Conservation (phyloP, 352 stramenopile genomes). For the Phytophthora ohioensis region DNA sequence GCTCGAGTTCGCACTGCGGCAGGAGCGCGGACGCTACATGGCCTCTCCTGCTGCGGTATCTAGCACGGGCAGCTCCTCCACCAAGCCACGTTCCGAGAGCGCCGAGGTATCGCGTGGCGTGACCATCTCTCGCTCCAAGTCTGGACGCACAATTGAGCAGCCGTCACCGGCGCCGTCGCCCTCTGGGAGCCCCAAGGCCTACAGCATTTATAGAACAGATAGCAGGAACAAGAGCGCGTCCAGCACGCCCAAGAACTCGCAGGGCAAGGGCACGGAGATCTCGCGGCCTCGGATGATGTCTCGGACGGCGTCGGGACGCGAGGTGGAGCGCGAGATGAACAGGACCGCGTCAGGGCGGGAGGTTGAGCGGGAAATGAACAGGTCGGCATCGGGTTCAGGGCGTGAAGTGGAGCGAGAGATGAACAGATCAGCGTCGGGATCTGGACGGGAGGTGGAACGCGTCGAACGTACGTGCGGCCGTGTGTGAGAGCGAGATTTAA, state of each 20-base stretch:
- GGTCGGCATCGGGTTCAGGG: constrained; percentile 45
- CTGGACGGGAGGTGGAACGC: constrained; percentile 51
- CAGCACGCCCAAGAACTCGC: constrained; percentile 45
- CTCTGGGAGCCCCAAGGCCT: constrained; percentile 40
- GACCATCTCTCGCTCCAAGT: constrained; percentile 67
- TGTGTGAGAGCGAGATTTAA: neutral
- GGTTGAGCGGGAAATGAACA: constrained; percentile 63
- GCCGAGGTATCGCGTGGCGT: constrained; percentile 60
- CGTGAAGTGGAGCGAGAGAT: constrained; percentile 50
- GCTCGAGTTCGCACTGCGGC: constrained; percentile 87
- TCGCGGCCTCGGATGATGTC: constrained; percentile 80
- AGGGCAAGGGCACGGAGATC: constrained; percentile 78
- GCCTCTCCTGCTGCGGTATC: constrained; percentile 70
- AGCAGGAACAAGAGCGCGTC: constrained; percentile 56
- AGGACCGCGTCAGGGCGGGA: constrained; percentile 42
- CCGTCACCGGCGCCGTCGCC: constrained; percentile 51
- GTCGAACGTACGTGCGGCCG: constrained; percentile 35
- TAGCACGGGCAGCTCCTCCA: constrained; percentile 43
- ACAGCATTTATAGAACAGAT: constrained; percentile 72
- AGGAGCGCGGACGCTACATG: constrained; percentile 83
- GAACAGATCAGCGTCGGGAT: constrained; percentile 33
- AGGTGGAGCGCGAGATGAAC: constrained; percentile 46
- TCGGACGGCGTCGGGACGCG: constrained; percentile 51
- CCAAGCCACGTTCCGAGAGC: constrained; percentile 37
- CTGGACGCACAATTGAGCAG: constrained; percentile 49